Percentiles rank a stretch among this genome's conserved stretches.
These are phyloP conservation scores for Chlorella sp. DNA, from an alignment of 139 green algal species.

Conservation along the genomic window DNA sequence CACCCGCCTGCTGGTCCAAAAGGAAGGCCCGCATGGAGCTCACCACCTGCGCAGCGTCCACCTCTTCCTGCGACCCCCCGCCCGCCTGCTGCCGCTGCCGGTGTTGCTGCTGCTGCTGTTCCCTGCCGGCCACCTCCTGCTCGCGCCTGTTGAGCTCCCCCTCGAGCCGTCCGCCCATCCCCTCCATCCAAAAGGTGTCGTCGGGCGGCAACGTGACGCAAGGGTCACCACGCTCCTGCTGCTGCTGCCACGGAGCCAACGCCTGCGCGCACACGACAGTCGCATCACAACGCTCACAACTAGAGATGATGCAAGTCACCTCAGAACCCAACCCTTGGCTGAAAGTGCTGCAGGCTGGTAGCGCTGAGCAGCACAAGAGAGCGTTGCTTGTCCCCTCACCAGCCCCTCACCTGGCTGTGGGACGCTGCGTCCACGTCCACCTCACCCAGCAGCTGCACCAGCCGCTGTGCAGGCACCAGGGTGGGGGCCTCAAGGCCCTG, in stretches of 20 bases:
- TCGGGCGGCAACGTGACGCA: no score
- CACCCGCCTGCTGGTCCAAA: conserved; percentile 11
- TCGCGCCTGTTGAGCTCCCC: conserved; percentile 12
- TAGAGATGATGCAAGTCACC: no score
- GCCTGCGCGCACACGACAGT: not conserved
- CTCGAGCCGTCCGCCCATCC: conserved; percentile 1
- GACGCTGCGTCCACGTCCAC: no score
- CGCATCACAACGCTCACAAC: no score
- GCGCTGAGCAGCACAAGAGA: no score
- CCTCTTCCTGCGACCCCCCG: not conserved
- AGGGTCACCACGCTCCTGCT: no score
- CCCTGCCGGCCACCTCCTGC: conserved; percentile 3
- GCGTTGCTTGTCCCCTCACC: no score
- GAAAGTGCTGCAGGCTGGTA: no score
- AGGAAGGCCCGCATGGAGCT: conserved; percentile 19
- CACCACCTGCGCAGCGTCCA: conserved; percentile 25
- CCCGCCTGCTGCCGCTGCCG: not conserved
- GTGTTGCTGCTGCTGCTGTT: conserved; percentile 1
- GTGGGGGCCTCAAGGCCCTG: no score
- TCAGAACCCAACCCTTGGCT: no score
- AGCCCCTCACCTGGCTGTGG: no score
- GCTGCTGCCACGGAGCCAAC: not conserved
- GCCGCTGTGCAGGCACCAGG: not conserved
- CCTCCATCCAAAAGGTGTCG: conserved; percentile 25
- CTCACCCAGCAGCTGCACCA: not conserved